Evolutionary conservation across 768 basidiomycete species (phyloP).

Genomic region (Lactarius akahatsu): DNA sequence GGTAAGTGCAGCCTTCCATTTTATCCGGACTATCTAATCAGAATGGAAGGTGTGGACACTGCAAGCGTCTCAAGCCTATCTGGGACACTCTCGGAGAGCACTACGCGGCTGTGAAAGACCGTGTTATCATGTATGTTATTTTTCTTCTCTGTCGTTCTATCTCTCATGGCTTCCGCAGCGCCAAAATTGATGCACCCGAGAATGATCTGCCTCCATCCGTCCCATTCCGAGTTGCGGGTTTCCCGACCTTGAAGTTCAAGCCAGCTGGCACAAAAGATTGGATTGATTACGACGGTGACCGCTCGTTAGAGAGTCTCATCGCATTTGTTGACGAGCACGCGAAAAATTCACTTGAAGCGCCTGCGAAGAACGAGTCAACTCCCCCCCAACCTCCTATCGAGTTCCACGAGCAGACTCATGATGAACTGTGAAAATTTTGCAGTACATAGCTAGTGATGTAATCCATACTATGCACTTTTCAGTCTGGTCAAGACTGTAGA

Average conservation of each 20-base stretch:
- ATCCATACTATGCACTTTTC: conserved; percentile 3
- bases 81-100: conserved; percentile 92
- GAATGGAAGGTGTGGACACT: conserved; percentile 78
- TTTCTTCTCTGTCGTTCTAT: conserved; percentile 5
- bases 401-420: conserved; percentile 29
- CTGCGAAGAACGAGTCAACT: conserved; percentile 31
- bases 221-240: conserved; percentile 82
- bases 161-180: conserved; percentile 46
- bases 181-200: conserved; percentile 95
- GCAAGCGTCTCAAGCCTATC: conserved; percentile 93
- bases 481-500: background rate
- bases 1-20: conserved; percentile 52
- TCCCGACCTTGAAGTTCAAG: conserved; percentile 98
- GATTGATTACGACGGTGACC: conserved; percentile 91
- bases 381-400: conserved; percentile 32
- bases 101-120: conserved; percentile 72
- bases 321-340: conserved; percentile 81
- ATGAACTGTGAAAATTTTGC: conserved; percentile 27
- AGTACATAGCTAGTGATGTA: conserved; percentile 9
- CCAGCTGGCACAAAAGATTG: conserved; percentile 83
- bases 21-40: background rate
- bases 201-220: conserved; percentile 92
- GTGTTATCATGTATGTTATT: conserved; percentile 65
- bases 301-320: conserved; percentile 80
- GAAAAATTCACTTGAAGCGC: conserved; percentile 64